Base-by-base conservation (phyloP, 2,329 filamentous ascomycete species). In the Alternaria triticimaculans region DNA sequence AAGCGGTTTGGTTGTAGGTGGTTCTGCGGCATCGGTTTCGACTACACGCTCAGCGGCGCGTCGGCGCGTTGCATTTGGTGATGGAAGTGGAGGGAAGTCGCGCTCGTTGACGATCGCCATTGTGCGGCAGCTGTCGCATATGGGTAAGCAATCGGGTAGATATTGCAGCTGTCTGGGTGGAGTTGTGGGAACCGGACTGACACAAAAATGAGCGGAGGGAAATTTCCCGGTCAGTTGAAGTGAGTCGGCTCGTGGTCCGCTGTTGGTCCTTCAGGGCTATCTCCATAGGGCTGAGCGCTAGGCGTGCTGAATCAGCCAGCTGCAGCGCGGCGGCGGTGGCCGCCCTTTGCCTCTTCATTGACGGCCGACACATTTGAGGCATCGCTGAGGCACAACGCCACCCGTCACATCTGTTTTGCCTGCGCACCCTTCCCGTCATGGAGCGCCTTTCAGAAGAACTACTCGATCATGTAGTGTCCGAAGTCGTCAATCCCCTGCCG, bases 51-150 rank as follows among this genome's bases (percentile, higher is more conserved):
- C 33, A 49, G 15, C 30, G 30, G 30, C 37, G n/a, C 12, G 43
- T 60, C 37, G 60, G 6, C 30, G 18, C 33, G 14, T 60, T 26
- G 45, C 26, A 15, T 37, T 45, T 21, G 66, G 68, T 11, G 66
- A 68, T 9, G 70, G 71, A 14, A 76, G 49, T 48, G 64, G 66
- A 43, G 72, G 73, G 41, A 76, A 75, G 30, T 74, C 65, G 23
- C 28, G 21, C n/a, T 66, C 44, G 21, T 62, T 67, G 49, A 73
- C 30, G 30, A 60, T 66, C 43, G 64, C 10, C 68, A 73, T 72
- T 49, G 25, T 30, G 11, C 9, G 23, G 7, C 26, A 12, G 8
- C 21, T 11, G 25, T n/a, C 5, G 25, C 15, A 12, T 15, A 14
- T 9, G 6, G 28, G 7, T 14, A 6, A 15, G 8, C 0, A 37